Base-by-base conservation (phyloP, 2,329 filamentous ascomycete species). In the Emydomyces testavorans region DNA sequence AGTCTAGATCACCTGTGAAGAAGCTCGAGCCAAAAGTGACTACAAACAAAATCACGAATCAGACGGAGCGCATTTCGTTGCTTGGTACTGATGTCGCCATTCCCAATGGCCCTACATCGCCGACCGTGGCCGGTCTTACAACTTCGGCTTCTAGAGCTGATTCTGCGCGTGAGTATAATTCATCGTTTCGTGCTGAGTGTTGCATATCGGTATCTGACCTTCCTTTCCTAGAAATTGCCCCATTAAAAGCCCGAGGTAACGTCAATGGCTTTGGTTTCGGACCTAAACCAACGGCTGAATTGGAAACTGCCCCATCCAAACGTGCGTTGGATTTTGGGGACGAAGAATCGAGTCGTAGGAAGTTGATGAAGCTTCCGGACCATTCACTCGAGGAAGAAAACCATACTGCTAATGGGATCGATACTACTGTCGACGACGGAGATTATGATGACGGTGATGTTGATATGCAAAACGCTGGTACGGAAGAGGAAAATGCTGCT, bases 11-110 rank as follows among this genome's bases (percentile, higher is more conserved):
- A 10, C 85, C 87, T 60, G 74, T 80, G 52, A 83, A 83, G 57
- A 93, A 92, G 63, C 90, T 92, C 58, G 84, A 93, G 57, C 84
- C 85, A 4, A 94, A 94, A 65, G 82, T 80, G 16, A 88, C 92
- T 56, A 82, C 79, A 34, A 93, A 90, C 65, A 92, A 85, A 62
- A 76, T 82, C 16, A 76, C 80, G 35, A 74, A 77, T 26, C 69
- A 75, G 35, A 71, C 78, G 26, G 73, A 74, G 43, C 69, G 75
- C 36, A 66, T 74, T 46, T 69, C 77, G 59, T 65, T 56, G 13
- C 65, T 80, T 49, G 77, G 76, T 49, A 72, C 67, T 47, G 76
- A 79, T 63, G 64, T 78, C 53, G 65, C 71, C 45, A 65, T 76
- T 42, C 72, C 73, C 50, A 62, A 66, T 47, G 58, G 67, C 54